A percentile compares a stretch with the other conserved stretches of the same genome.
phyloP scores from a whole-genome alignment of 345 rosid genomes.

The Raphanus sativus region DNA sequence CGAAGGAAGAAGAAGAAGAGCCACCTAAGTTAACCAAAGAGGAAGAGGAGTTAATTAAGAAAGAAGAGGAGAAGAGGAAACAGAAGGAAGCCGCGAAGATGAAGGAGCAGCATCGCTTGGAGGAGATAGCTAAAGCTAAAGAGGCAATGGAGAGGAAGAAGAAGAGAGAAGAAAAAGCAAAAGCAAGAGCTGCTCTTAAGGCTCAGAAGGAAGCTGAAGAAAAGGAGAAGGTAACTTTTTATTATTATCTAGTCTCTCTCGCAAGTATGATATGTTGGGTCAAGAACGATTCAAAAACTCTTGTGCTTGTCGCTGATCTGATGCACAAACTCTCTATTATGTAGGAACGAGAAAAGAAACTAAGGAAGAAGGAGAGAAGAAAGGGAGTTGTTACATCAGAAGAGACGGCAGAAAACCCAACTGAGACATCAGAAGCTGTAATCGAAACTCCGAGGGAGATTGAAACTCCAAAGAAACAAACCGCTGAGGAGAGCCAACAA shows the following conservation, averaged over 20 bases:
- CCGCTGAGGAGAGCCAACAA: conserved; percentile 42
- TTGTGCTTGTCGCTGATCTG: background rate
- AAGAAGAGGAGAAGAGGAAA: conserved; percentile 70
- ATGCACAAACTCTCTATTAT: background rate
- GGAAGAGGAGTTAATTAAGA: conserved; percentile 73
- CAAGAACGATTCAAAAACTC: background rate
- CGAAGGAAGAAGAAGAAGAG: conserved; percentile 47
- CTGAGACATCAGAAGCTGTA: conserved; percentile 34
- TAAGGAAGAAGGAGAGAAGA: conserved; percentile 70
- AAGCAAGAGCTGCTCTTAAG: conserved; percentile 63
- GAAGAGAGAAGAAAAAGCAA: conserved; percentile 68
- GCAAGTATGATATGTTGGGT: background rate
- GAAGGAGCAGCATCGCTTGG: conserved; percentile 65
- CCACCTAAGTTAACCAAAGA: conserved; percentile 54
- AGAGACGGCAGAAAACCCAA: conserved; percentile 35
- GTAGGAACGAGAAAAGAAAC: conserved; percentile 84
- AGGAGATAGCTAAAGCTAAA: conserved; percentile 74
- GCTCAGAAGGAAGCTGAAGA: conserved; percentile 79
- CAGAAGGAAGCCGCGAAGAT: conserved; percentile 59
- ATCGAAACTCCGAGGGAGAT: conserved; percentile 42
- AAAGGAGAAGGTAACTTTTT: conserved; percentile 61
- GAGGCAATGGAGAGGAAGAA: conserved; percentile 83
- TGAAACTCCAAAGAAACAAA: conserved; percentile 28
- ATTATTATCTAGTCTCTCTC: background rate
- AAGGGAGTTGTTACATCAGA: conserved; percentile 34